phyloP scores from a whole-genome alignment of 139 green algal genomes.

The Yamagishiella unicocca region DNA sequence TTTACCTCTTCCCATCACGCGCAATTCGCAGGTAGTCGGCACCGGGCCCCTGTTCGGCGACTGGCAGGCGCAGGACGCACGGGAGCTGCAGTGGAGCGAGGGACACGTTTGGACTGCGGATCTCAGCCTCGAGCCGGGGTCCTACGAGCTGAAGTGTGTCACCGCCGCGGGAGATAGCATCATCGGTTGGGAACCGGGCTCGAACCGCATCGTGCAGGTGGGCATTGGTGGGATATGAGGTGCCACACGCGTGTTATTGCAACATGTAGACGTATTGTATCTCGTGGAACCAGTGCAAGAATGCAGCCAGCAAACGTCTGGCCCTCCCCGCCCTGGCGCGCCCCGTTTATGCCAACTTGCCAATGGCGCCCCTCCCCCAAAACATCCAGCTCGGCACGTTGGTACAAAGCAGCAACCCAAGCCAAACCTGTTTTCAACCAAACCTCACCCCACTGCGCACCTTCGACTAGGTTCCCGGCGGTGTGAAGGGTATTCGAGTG shows the following conservation, averaged over 20 bases:
- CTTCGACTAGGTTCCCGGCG: slow-evolving; percentile 24
- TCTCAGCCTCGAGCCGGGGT: slow-evolving; percentile 48
- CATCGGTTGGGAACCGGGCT: slow-evolving; percentile 1
- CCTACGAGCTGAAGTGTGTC: slow-evolving; percentile 56
- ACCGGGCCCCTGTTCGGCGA: slow-evolving; percentile 17
- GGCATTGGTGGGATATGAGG: neutral
- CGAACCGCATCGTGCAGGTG: slow-evolving; percentile 36
- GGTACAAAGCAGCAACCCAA: no score
- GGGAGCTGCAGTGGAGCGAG: slow-evolving; percentile 43
- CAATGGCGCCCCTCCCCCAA: no score
- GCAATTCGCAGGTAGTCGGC: slow-evolving; percentile 44
- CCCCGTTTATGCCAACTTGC: no score
- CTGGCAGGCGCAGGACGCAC: slow-evolving; percentile 36
- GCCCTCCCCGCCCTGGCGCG: no score
- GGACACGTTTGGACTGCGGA: slow-evolving; percentile 56
- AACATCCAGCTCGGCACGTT: no score
- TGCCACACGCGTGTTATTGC: neutral
- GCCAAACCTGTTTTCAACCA: no score
- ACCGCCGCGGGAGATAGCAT: neutral
- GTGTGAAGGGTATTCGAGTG: slow-evolving; percentile 15
- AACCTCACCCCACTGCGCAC: no score
- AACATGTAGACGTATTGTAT: no score
- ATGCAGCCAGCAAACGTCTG: no score
- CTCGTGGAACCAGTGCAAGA: no score
- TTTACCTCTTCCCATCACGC: neutral